phyloP scores from a whole-genome alignment of 2,329 filamentous ascomycete genomes.

The Emergomyces pasteurianus region DNA sequence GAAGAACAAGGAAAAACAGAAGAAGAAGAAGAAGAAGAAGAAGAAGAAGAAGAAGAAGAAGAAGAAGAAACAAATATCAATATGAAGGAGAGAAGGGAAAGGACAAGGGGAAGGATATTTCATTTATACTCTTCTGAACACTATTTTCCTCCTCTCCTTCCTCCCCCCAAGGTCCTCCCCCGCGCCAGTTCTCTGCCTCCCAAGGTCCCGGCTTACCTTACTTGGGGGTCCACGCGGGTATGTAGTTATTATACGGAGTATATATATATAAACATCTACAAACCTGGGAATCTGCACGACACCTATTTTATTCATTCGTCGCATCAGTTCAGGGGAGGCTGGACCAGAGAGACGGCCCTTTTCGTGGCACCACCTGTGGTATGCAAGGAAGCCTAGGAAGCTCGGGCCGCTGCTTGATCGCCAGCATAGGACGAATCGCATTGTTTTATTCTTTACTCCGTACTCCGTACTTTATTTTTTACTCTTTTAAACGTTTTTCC shows the following conservation, averaged over 20 bases:
- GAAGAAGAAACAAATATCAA: background rate
- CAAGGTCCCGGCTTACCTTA: background rate
- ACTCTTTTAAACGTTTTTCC: too few species aligned
- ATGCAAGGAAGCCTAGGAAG: background rate
- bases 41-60: slow-evolving; percentile 1
- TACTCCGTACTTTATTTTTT: too few species aligned
- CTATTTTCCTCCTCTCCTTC: too few species aligned
- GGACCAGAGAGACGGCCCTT: background rate
- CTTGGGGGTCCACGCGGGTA: too few species aligned
- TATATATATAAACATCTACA: too few species aligned
- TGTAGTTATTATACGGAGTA: too few species aligned
- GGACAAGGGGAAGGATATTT: background rate
- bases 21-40: slow-evolving; percentile 2
- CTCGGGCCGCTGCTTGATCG: background rate
- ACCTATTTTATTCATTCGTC: background rate
- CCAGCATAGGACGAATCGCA: background rate
- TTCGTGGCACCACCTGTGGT: background rate
- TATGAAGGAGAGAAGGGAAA: slow-evolving; percentile 2
- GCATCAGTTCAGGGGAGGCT: background rate
- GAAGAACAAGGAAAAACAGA: background rate
- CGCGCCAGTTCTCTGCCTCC: background rate
- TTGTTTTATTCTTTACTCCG: background rate
- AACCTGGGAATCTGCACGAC: background rate
- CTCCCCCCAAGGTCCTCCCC: background rate
- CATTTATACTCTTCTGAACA: too few species aligned